These are phyloP conservation scores for Aspergillus funiculosus DNA, from an alignment of 495 filamentous ascomycete species.

Conservation along the genomic window DNA sequence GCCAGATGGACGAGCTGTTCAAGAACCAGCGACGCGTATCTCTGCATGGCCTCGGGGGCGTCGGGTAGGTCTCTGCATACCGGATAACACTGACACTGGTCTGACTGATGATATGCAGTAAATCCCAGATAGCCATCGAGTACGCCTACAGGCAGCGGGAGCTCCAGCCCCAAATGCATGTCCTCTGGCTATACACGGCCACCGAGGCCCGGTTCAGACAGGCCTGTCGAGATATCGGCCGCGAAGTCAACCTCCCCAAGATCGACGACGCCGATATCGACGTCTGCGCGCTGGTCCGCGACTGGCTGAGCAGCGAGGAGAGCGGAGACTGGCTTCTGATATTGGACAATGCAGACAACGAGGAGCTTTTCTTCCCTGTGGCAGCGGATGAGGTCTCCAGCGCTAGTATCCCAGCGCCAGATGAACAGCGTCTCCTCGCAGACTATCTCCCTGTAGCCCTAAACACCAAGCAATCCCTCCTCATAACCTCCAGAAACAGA, in stretches of 20 bases:
- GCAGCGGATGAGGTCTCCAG: too few species aligned
- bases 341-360: not conserved
- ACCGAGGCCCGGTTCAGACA: not conserved
- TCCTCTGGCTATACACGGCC: not conserved
- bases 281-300: not conserved
- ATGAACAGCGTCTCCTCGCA: too few species aligned
- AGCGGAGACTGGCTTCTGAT: not conserved
- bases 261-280: not conserved
- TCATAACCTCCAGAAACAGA: too few species aligned
- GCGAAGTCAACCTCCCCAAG: not conserved
- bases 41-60: too few species aligned
- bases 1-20: too few species aligned
- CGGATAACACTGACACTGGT: not conserved
- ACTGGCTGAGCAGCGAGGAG: not conserved
- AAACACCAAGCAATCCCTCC: too few species aligned
- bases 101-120: not conserved
- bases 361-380: not conserved
- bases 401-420: too few species aligned
- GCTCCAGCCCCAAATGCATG: not conserved
- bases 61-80: too few species aligned
- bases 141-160: not conserved
- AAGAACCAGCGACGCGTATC: too few species aligned
- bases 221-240: not conserved
- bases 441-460: too few species aligned
- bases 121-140: slow-evolving; percentile 1